Evolutionary conservation across 331 rosid genomes (phyloP).

Genomic region (Malus hybrid): DNA sequence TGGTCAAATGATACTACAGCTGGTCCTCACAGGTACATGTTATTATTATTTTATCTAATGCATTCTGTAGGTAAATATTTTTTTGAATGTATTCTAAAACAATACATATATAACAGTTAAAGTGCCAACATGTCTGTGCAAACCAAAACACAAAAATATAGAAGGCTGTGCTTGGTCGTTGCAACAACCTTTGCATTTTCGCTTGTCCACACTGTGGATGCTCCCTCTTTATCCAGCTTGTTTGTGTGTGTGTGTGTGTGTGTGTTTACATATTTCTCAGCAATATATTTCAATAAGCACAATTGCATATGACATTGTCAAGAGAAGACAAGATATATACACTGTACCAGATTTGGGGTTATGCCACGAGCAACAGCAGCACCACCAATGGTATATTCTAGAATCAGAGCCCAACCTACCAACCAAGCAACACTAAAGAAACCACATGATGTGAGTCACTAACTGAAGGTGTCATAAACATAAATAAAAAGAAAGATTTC

Average conservation of each 20-base stretch:
- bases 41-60: no score
- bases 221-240: background rate
- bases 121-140: no score
- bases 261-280: background rate
- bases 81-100: no score
- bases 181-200: background rate
- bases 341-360: slow-evolving; percentile 62
- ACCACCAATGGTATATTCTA: slow-evolving; percentile 71
- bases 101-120: no score
- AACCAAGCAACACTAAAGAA: slow-evolving; percentile 68
- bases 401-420: slow-evolving; percentile 69
- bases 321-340: background rate
- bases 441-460: slow-evolving; percentile 9
- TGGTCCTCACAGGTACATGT: no score
- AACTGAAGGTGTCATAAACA: background rate
- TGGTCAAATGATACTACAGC: no score
- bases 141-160: no score
- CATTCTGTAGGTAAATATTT: no score
- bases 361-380: slow-evolving; percentile 85
- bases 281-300: background rate
- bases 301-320: background rate
- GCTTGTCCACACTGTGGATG: background rate
- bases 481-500: background rate
- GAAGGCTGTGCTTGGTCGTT: background rate
- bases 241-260: background rate